These are phyloP conservation scores for Yamadazyma ubonensis DNA, from an alignment of 805 yeast species.

Conservation along the genomic window DNA sequence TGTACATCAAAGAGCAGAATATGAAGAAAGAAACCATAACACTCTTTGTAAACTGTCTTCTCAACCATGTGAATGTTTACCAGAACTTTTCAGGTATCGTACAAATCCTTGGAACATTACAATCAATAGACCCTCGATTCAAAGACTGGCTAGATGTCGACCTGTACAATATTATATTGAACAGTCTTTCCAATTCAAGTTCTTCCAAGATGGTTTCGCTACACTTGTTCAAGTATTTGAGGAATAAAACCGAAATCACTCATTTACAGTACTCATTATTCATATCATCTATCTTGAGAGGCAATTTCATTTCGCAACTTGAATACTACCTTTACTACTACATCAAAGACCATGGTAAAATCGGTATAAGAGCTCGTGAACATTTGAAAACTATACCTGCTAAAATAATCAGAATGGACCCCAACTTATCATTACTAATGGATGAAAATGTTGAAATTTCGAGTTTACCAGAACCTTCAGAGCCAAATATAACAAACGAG, in stretches of 20 bases:
- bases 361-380: slow-evolving; percentile 10
- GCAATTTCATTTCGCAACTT: slow-evolving; percentile 22
- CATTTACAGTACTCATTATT: slow-evolving; percentile 22
- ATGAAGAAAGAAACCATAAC: slow-evolving; percentile 20
- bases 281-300: slow-evolving; percentile 25
- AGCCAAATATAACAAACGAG: not conserved
- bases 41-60: slow-evolving; percentile 34
- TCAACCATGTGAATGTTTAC: slow-evolving; percentile 33
- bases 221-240: slow-evolving; percentile 22
- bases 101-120: slow-evolving; percentile 19
- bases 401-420: not conserved
- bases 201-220: slow-evolving; percentile 29
- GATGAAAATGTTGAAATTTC: not conserved
- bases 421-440: not conserved
- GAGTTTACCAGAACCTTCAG: slow-evolving; percentile 3
- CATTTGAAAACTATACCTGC: slow-evolving; percentile 18
- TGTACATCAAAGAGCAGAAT: slow-evolving; percentile 18
- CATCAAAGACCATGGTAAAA: slow-evolving; percentile 15
- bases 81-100: slow-evolving; percentile 36
- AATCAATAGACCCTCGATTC: slow-evolving; percentile 17
- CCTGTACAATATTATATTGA: slow-evolving; percentile 30
- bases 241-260: slow-evolving; percentile 10
- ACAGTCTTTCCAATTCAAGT: slow-evolving; percentile 26
- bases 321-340: slow-evolving; percentile 25
- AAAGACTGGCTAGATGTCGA: slow-evolving; percentile 28